phyloP scores from a whole-genome alignment of 306 rosid genomes.

The Vigna angularis region DNA sequence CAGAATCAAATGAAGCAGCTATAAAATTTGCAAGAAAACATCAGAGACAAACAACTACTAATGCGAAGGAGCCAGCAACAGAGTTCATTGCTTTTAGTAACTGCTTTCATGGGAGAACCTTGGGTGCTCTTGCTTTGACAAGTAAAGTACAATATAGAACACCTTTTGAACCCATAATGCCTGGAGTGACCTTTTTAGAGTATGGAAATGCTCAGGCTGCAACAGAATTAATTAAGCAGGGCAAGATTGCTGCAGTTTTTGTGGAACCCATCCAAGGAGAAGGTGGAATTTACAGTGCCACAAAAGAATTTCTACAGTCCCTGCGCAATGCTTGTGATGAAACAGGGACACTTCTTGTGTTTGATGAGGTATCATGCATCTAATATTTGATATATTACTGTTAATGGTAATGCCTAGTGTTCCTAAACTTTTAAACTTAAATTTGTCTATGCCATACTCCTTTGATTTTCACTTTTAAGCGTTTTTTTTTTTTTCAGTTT shows the following conservation, averaged over 20 bases:
- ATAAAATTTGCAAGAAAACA: constrained; percentile 89
- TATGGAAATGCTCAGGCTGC: constrained; percentile 82
- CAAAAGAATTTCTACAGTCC: constrained; percentile 80
- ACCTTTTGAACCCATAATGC: constrained; percentile 97
- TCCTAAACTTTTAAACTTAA: background rate
- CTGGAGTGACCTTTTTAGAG: constrained; percentile 87
- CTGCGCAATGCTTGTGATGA: constrained; percentile 83
- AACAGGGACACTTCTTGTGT: constrained; percentile 80
- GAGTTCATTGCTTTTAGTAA: constrained; percentile 83
- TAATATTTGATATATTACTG: constrained; percentile 6
- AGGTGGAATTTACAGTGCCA: constrained; percentile 89
- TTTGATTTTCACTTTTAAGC: background rate
- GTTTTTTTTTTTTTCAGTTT: background rate
- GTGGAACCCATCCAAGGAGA: constrained; percentile 98
- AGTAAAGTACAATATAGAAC: constrained; percentile 89
- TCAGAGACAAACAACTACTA: constrained; percentile 64
- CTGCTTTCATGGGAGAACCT: constrained; percentile 92
- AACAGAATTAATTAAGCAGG: constrained; percentile 58
- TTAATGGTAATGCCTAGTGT: constrained; percentile 6
- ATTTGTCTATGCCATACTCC: background rate
- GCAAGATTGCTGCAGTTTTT: constrained; percentile 85
- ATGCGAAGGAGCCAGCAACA: constrained; percentile 61
- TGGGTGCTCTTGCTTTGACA: constrained; percentile 96
- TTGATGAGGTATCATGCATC: constrained; percentile 74
- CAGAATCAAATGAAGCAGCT: constrained; percentile 97